Conservation (phyloP, 345 rosid species). For the Salix arbutifolia region DNA sequence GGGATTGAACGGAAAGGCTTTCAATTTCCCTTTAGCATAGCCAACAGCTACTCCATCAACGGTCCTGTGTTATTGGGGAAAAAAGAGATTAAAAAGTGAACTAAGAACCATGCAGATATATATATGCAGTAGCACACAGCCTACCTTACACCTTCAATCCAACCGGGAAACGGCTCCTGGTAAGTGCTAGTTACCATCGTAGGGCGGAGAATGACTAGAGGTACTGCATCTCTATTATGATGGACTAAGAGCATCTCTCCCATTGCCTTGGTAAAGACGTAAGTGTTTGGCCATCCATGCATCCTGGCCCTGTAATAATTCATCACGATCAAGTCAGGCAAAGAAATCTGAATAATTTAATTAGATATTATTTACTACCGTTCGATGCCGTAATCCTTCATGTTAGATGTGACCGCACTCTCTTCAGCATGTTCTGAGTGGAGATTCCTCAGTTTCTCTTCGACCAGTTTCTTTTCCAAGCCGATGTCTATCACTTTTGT, state of each 20-base stretch:
- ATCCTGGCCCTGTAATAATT: neutral
- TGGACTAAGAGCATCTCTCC: constrained; percentile 16
- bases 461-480: constrained; percentile 37
- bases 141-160: constrained; percentile 17
- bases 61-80: constrained; percentile 1
- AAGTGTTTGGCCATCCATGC: constrained; percentile 26
- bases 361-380: no score
- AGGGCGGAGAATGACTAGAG: constrained; percentile 15
- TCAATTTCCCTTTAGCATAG: constrained; percentile 16
- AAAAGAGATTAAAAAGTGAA: no score
- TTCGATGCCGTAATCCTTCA: constrained; percentile 57
- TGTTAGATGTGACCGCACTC: constrained; percentile 30
- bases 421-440: constrained; percentile 31
- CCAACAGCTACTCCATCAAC: constrained; percentile 4
- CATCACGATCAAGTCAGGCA: no score
- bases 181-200: constrained; percentile 12
- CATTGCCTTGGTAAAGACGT: constrained; percentile 23
- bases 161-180: constrained; percentile 18
- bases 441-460: constrained; percentile 42
- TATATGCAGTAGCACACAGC: no score
- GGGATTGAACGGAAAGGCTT: constrained; percentile 1
- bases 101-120: no score
- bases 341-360: no score
- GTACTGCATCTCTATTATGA: neutral
- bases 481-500: constrained; percentile 40